Evolutionary conservation across 768 basidiomycete genomes (phyloP), one percentile per base, ranked within the genome.

Genomic region (Lactarius sanguifluus): DNA sequence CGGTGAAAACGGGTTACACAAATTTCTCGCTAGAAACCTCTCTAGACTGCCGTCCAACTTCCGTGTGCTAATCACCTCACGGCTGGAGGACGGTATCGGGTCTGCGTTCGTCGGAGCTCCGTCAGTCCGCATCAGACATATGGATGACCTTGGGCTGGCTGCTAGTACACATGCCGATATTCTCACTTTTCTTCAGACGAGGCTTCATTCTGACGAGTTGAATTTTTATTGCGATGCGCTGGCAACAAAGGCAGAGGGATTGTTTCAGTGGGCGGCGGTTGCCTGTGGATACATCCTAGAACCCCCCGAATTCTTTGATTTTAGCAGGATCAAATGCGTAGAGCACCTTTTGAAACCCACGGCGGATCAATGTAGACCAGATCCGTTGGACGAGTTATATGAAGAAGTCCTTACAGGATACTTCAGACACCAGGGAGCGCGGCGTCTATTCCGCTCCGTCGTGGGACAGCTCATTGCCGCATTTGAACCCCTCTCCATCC

Each of bases 211-310:
- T 3, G 52, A 25, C 32, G 34, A 20, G 13, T 38, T 18, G 15
- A 18, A 18, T 5, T 18, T 15, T 1, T 18, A 57, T 38, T 30
- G 32, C 34, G 16, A 12, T 18, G 18, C 20, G 16, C 32, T 57
- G 56, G 56, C 56, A n/a, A 38, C 12, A 30, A 57, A 15, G 32
- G 32, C 56, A 57, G 56, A 57, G 56, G 25, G 55, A 3, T 56
- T 32, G 30, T 56, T 56, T 25, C 55, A 56, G 16, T 30, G 28
- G 28, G 38, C 38, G 12, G n/a, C 50, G 20, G 50, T 52, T 18
- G 50, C 50, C 16, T 15, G 38, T 40, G 38, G 15, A 40, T 40
- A 40, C 38, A 15, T 40, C 15, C 38, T 40, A 16, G 15, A 40
- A 5, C 38, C 38, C 15, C 38, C 38, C 15, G 38, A 40, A 15